phyloP scores from a whole-genome alignment of 495 filamentous ascomycete genomes.

The Aspergillus leporis region DNA sequence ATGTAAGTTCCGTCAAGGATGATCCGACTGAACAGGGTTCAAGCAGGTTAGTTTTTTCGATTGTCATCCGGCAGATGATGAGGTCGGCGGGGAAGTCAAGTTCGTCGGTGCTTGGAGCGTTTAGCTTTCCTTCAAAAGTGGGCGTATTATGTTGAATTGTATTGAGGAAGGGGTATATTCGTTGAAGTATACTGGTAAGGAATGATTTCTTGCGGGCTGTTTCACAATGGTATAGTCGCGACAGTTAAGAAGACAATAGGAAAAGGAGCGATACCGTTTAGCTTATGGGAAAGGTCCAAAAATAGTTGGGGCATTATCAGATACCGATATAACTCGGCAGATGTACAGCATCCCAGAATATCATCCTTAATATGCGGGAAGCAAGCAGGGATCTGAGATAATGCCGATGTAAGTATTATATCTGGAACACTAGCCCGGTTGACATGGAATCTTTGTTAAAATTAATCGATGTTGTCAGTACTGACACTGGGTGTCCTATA shows the following conservation, averaged over 20 bases:
- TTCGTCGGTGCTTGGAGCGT: conserved; percentile 24
- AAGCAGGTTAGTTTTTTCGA: conserved; percentile 21
- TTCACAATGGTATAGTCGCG: background rate
- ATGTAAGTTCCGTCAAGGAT: conserved; percentile 18
- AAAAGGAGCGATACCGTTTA: no score
- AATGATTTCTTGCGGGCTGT: background rate
- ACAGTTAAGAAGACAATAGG: background rate
- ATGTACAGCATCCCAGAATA: no score
- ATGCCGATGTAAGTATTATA: no score
- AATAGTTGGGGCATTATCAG: no score
- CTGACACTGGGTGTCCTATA: no score
- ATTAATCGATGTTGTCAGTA: no score
- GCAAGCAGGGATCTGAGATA: no score
- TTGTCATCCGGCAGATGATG: conserved; percentile 22
- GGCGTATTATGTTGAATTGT: conserved; percentile 21
- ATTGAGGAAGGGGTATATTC: conserved; percentile 23
- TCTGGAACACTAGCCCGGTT: no score
- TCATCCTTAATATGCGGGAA: no score
- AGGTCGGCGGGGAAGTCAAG: conserved; percentile 14
- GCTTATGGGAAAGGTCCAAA: no score
- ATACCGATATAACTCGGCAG: no score
- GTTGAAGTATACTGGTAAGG: conserved; percentile 17
- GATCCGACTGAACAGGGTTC: conserved; percentile 18
- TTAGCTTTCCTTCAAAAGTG: conserved; percentile 20
- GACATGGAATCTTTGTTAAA: no score